Base-by-base conservation (phyloP, 306 rosid genomes). In the Cicer yamashitae region DNA sequence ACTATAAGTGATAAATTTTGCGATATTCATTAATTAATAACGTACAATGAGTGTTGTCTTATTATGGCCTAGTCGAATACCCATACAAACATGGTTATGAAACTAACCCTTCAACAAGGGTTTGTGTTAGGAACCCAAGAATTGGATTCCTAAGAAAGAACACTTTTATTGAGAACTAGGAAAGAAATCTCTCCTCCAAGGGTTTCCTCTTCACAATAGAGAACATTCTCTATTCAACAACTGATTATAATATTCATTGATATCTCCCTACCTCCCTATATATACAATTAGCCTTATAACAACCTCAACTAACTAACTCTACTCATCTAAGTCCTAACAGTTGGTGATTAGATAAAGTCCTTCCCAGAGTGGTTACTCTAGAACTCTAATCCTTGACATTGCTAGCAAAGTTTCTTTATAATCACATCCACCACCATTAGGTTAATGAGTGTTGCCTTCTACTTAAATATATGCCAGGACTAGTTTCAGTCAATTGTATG, bases 401-500 rank as follows among this genome's bases (percentile, higher is more conserved):
- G 56, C 22, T 46, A 46, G 20, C 13, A 46, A 22, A 25, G 73
- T 67, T 46, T 4, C 13, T 22, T n/a, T n/a, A n/a, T 4, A 30
- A 46, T 25, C 58, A 47, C n/a, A 67, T 1, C 57, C 52, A 67
- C 39, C 7, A 13, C 73, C 17, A 17, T 25, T 25, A 10, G 58
- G 10, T 67, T 7, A 46, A 6, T 64, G 43, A 59, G 73, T 45
- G 56, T 25, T 30, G 14, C 12, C 6, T 67, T 46, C 69, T 37
- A 34, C 58, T 14, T 67, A 44, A 45, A 40, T 18, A 47, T 57
- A 44, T 30, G 62, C 4, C 46, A 34, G 58, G 41, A 46, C 8
- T 48, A 57, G 17, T 66, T 12, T 73, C 78, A 54, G 60, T 71
- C 67, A 47, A 45, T 58, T 37, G 34, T 34, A 10, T 34, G 43